These are phyloP conservation scores for Fusarium sp. DNA, from an alignment of 2,329 filamentous ascomycete genomes.

Conservation along the genomic window DNA sequence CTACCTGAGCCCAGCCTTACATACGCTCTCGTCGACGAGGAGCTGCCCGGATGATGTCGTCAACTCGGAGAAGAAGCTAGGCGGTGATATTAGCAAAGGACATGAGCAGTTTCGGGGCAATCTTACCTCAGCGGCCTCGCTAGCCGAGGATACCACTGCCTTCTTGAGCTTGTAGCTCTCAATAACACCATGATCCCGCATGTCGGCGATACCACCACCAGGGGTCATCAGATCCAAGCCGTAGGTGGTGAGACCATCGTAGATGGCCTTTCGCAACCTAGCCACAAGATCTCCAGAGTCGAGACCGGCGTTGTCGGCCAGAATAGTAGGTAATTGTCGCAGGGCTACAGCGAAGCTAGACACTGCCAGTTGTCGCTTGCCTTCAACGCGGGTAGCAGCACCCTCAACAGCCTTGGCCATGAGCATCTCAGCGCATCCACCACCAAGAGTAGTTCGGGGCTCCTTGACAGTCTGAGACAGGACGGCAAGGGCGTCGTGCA, in stretches of 20 bases:
- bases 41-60: conserved; percentile 97
- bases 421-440: conserved; percentile 97
- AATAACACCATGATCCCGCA: conserved; percentile 94
- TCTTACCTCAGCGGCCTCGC: conserved; percentile 94
- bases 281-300: conserved; percentile 96
- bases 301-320: conserved; percentile 97
- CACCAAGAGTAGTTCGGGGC: conserved; percentile 93
- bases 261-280: conserved; percentile 92
- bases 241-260: conserved; percentile 93
- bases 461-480: conserved; percentile 97
- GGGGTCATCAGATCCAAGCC: conserved; percentile 91
- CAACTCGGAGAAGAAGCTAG: conserved; percentile 91
- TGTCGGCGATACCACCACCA: conserved; percentile 93
- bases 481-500: conserved; percentile 96
- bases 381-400: conserved; percentile 92
- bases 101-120: background rate
- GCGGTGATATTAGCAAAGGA: conserved; percentile 38
- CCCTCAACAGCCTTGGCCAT: conserved; percentile 99
- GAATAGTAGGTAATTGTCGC: conserved; percentile 93
- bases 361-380: conserved; percentile 96
- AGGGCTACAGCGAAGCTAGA: conserved; percentile 91
- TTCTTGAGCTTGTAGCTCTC: conserved; percentile 99
- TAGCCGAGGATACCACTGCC: conserved; percentile 96
- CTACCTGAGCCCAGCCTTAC: conserved; percentile 48
- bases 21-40: conserved; percentile 72